Conservation (phyloP, 2,329 filamentous ascomycete species). For the Aspergillus chevalieri region DNA sequence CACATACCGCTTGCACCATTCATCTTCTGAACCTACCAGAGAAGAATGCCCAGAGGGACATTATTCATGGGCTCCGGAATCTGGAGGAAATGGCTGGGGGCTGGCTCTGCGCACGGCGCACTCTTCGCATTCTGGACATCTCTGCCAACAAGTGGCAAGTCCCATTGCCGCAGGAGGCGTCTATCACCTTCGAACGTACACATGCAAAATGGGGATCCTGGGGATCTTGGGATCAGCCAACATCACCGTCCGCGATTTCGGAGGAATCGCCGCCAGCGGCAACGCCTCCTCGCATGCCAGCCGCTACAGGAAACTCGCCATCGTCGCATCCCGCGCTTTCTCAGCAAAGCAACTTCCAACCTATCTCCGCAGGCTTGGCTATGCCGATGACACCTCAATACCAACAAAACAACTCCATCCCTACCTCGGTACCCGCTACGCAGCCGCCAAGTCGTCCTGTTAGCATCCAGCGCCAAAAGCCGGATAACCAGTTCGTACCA, state of each 20-base stretch:
- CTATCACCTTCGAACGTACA: constrained; percentile 66
- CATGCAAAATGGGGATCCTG: constrained; percentile 75
- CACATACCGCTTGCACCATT: constrained; percentile 89
- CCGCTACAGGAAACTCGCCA: constrained; percentile 14
- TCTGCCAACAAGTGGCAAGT: constrained; percentile 86
- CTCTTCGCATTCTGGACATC: constrained; percentile 76
- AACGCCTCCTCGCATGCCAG: constrained; percentile 10
- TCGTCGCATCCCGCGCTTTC: constrained; percentile 6
- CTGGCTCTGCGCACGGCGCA: constrained; percentile 84
- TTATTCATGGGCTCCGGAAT: constrained; percentile 83
- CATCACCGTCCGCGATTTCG: constrained; percentile 24
- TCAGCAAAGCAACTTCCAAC: constrained; percentile 6
- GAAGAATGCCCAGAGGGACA: constrained; percentile 81
- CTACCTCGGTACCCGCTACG: constrained; percentile 16
- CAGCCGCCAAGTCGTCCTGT: constrained; percentile 13
- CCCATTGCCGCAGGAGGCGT: constrained; percentile 76
- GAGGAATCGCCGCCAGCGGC: constrained; percentile 18
- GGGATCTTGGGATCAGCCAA: constrained; percentile 39
- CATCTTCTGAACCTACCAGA: constrained; percentile 90
- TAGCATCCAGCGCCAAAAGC: constrained; percentile 12
- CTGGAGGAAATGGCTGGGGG: constrained; percentile 93
- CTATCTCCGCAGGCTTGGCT: constrained; percentile 7
- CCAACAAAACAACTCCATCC: constrained; percentile 6
- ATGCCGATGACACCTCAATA: constrained; percentile 14
- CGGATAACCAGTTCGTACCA: constrained; percentile 17